These are phyloP conservation scores for Naganishia antarctica DNA, from an alignment of 768 basidiomycete species.

Conservation along the genomic window DNA sequence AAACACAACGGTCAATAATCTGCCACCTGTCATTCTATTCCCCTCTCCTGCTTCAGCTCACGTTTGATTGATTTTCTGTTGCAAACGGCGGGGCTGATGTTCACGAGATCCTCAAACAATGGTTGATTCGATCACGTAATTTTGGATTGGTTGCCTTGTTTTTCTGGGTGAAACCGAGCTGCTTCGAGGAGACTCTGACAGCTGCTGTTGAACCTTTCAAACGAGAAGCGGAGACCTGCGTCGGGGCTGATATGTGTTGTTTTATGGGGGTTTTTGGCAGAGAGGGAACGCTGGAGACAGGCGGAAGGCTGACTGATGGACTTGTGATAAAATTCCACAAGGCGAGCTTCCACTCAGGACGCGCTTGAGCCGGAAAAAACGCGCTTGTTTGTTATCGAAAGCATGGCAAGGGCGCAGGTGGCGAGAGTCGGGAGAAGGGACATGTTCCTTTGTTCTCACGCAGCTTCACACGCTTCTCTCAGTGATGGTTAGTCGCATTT, in stretches of 20 bases:
- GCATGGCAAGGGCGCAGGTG: background rate
- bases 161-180: conserved; percentile 23
- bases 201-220: conserved; percentile 23
- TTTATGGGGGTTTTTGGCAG: conserved; percentile 16
- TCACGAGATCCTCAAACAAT: conserved; percentile 19
- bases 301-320: background rate
- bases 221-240: conserved; percentile 6
- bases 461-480: no score
- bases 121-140: conserved; percentile 23
- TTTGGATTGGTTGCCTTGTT: conserved; percentile 1
- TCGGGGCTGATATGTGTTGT: conserved; percentile 3
- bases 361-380: conserved; percentile 5
- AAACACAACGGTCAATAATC: background rate
- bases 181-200: conserved; percentile 1
- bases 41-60: background rate
- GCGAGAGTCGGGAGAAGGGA: background rate
- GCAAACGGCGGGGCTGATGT: conserved; percentile 22
- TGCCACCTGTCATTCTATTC: background rate
- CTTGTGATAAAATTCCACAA: background rate
- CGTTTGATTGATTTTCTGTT: conserved; percentile 22
- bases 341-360: background rate
- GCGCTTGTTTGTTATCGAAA: background rate
- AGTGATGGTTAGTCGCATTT: no score
- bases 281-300: no score
- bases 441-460: background rate